A percentile compares a stretch with the other conserved stretches of the same genome.
These are phyloP conservation scores for Phlebopus sp. DNA, from an alignment of 1,284 basidiomycete genomes.

Conservation along the genomic window DNA sequence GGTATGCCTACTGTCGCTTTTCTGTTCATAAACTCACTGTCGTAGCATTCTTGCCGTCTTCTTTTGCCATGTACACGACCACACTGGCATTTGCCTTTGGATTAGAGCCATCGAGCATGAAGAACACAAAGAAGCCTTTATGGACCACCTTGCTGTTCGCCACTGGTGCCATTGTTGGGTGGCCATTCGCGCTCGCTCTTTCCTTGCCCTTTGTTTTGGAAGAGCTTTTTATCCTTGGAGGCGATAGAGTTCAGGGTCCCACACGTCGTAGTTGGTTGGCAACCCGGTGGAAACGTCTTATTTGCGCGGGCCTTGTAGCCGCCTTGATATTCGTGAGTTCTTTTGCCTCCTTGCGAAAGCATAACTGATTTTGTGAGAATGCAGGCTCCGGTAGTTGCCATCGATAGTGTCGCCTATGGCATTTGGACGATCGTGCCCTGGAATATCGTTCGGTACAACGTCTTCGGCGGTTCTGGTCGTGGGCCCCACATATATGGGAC, in stretches of 20 bases:
- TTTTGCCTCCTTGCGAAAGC: slow-evolving; percentile 12
- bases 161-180: slow-evolving; percentile 85
- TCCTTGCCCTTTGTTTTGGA: slow-evolving; percentile 90
- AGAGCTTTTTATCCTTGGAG: slow-evolving; percentile 79
- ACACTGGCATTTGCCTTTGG: slow-evolving; percentile 80
- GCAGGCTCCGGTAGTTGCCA: slow-evolving; percentile 76
- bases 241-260: slow-evolving; percentile 62
- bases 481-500: slow-evolving; percentile 93
- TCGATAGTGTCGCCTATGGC: slow-evolving; percentile 91
- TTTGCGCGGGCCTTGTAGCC: slow-evolving; percentile 56
- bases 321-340: slow-evolving; percentile 64
- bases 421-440: slow-evolving; percentile 78
- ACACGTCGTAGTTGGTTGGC: slow-evolving; percentile 54
- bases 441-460: slow-evolving; percentile 94
- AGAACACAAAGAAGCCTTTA: slow-evolving; percentile 54
- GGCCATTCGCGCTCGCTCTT: slow-evolving; percentile 91
- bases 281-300: slow-evolving; percentile 61
- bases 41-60: slow-evolving; percentile 88
- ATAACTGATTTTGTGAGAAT: slow-evolving; percentile 3
- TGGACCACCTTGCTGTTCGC: slow-evolving; percentile 74
- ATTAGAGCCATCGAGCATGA: slow-evolving; percentile 64
- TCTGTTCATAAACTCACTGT: slow-evolving; percentile 3
- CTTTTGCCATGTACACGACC: slow-evolving; percentile 91
- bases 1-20: slow-evolving; percentile 42
- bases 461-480: slow-evolving; percentile 75